Conservation (phyloP, 2,329 filamentous ascomycete species). For the Xylaria sp. region DNA sequence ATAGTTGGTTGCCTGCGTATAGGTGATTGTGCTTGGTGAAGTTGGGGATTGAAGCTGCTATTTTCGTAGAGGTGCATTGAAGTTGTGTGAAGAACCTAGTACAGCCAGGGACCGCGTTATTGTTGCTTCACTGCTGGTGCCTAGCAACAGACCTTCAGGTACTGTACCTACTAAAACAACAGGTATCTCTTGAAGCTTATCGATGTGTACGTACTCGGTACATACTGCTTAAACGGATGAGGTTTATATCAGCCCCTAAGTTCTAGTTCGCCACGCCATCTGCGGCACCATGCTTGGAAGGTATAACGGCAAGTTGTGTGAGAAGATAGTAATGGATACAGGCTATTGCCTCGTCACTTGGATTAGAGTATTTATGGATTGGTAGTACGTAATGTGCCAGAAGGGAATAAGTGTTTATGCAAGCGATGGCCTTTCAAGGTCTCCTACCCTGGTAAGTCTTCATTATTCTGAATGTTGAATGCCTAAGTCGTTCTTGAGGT, state of each 20-base stretch:
- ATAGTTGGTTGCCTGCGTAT: not conserved
- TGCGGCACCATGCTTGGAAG: not conserved
- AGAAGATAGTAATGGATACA: not conserved
- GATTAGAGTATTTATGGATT: not conserved
- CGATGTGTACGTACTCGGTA: not conserved
- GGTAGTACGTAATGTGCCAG: not conserved
- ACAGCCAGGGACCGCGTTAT: not conserved
- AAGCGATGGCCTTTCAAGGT: not conserved
- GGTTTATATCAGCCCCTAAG: not conserved
- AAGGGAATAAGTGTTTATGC: not conserved
- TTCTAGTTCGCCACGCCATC: not conserved
- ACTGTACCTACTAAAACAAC: not conserved
- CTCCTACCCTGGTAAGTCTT: not conserved
- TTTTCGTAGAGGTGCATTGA: no score
- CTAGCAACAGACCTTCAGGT: not conserved
- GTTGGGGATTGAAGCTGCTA: not conserved
- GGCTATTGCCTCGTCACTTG: not conserved
- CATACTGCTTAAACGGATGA: not conserved
- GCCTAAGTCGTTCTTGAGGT: conserved; percentile 23
- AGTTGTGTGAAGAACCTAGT: not conserved
- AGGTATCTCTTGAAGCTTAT: not conserved
- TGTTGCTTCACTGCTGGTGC: not conserved
- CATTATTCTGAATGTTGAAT: conserved; percentile 3
- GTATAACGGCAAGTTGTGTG: not conserved
- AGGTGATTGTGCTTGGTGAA: not conserved